Percentiles rank a stretch among this genome's conserved stretches.
Conservation (phyloP, 225 moss, liverwort and hornwort genomes). For the Sphagnum contortum region DNA sequence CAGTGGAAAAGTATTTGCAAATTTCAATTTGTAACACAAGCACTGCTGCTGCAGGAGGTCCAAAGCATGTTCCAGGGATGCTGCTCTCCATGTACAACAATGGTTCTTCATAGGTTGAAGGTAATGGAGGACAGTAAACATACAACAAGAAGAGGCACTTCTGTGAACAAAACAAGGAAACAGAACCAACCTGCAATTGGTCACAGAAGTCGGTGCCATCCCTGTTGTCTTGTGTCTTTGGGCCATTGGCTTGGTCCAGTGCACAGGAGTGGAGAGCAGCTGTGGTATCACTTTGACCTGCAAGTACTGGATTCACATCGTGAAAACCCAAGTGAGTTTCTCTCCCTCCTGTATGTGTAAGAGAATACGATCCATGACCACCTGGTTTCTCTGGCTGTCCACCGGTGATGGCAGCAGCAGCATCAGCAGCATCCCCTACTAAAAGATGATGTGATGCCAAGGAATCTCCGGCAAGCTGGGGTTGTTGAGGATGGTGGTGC, state of each 20-base stretch:
- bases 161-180: too few relatives aligned
- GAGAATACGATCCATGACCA: background rate
- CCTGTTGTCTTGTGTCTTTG: background rate
- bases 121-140: too few relatives aligned
- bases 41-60: too few relatives aligned
- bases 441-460: background rate
- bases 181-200: background rate
- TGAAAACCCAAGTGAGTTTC: background rate
- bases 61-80: too few relatives aligned
- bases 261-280: background rate
- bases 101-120: too few relatives aligned
- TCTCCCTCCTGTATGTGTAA: background rate
- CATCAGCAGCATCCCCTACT: too few relatives aligned
- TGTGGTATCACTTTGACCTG: background rate
- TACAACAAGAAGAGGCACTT: too few relatives aligned
- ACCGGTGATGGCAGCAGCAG: background rate
- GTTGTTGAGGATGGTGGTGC: background rate
- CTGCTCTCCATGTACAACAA: too few relatives aligned
- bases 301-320: background rate
- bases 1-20: too few relatives aligned
- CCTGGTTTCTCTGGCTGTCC: background rate
- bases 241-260: background rate
- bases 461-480: background rate
- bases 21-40: too few relatives aligned
- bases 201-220: constrained; percentile 1